Percentiles rank a stretch among this genome's conserved stretches.
These are phyloP conservation scores for Pyrus betulifolia DNA, from an alignment of 306 rosid genomes.

Conservation along the genomic window DNA sequence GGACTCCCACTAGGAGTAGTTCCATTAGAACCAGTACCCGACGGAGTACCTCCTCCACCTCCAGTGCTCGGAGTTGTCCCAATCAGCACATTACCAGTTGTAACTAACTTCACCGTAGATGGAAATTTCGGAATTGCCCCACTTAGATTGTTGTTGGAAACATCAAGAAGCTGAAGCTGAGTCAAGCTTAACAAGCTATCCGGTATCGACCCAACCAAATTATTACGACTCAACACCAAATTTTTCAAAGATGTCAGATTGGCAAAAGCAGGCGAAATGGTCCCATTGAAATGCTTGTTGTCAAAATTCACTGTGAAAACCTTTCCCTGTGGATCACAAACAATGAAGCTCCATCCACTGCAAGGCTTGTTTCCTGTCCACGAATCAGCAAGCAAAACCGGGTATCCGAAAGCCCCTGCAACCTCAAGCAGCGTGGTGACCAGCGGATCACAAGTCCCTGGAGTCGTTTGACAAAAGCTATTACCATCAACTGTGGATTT, in stretches of 20 bases:
- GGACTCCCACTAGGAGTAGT: conserved; percentile 24
- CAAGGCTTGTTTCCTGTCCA: conserved; percentile 57
- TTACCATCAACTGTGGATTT: conserved; percentile 29
- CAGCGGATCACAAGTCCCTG: conserved; percentile 46
- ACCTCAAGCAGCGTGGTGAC: conserved; percentile 45
- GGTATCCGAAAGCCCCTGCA: conserved; percentile 45
- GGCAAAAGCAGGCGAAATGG: conserved; percentile 58
- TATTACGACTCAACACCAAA: conserved; percentile 36
- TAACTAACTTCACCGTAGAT: conserved; percentile 26
- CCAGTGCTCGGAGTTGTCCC: conserved; percentile 41
- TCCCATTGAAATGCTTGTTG: conserved; percentile 38
- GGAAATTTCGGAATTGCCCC: conserved; percentile 58
- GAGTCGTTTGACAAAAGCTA: conserved; percentile 29
- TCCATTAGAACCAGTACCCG: conserved; percentile 21
- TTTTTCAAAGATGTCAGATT: conserved; percentile 43
- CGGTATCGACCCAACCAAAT: conserved; percentile 55
- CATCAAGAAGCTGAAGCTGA: conserved; percentile 47
- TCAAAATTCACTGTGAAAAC: conserved; percentile 33
- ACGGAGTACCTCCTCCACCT: conserved; percentile 15
- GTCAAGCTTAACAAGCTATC: conserved; percentile 28
- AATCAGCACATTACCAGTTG: conserved; percentile 44
- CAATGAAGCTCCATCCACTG: conserved; percentile 24
- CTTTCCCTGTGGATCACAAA: conserved; percentile 34
- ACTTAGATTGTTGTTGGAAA: conserved; percentile 47
- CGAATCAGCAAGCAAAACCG: conserved; percentile 23